Conservation (phyloP, 2,329 filamentous ascomycete species). For the Cladosporium sp. region DNA sequence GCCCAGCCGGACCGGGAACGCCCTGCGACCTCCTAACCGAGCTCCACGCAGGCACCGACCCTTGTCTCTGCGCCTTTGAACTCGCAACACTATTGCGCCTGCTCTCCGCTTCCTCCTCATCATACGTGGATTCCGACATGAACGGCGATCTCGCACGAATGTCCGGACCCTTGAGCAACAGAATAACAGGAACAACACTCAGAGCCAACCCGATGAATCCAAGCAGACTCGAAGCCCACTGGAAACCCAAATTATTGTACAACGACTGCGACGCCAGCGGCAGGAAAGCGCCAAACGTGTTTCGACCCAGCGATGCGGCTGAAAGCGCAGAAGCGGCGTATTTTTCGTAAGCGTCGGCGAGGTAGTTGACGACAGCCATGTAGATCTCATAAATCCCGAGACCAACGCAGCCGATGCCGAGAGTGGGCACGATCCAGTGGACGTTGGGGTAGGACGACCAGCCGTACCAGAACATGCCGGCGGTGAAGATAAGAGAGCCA, state of each 20-base stretch:
- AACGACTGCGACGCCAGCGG: constrained; percentile 28
- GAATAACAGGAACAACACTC: constrained; percentile 30
- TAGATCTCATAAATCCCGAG: constrained; percentile 42
- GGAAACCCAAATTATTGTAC: constrained; percentile 32
- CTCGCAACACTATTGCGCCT: constrained; percentile 18
- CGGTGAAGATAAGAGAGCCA: constrained; percentile 45
- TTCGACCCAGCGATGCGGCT: constrained; percentile 34
- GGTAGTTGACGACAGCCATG: constrained; percentile 42
- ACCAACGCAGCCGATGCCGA: constrained; percentile 28
- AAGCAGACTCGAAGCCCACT: constrained; percentile 32
- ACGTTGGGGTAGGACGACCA: constrained; percentile 47
- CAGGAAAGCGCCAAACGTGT: constrained; percentile 32
- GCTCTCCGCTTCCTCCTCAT: constrained; percentile 22
- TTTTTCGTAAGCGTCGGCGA: constrained; percentile 38
- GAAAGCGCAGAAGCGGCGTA: constrained; percentile 28
- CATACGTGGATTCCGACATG: constrained; percentile 25
- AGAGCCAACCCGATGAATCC: constrained; percentile 42
- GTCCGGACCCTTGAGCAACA: constrained; percentile 29
- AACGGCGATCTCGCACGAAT: constrained; percentile 27
- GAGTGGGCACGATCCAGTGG: constrained; percentile 38
- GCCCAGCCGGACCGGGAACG: constrained; percentile 6
- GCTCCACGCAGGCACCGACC: constrained; percentile 2
- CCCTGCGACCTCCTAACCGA: constrained; percentile 3
- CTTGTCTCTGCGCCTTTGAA: constrained; percentile 9
- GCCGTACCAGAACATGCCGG: constrained; percentile 50